These are phyloP conservation scores for Acacia confusa DNA, from an alignment of 306 rosid genomes.

Conservation along the genomic window DNA sequence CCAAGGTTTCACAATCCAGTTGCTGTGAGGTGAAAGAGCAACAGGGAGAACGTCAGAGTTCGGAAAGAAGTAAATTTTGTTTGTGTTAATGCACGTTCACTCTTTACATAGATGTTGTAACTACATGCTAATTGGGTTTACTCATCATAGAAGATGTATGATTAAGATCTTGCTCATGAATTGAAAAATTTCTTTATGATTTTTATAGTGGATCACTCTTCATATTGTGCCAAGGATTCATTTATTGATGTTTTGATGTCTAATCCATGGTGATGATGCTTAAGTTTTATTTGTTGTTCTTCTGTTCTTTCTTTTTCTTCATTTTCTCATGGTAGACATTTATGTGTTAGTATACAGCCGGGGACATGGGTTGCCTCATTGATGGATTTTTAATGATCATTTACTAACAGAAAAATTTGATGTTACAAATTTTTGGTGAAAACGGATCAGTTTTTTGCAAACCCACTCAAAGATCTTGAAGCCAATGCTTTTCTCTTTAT, in stretches of 20 bases:
- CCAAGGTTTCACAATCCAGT: slow-evolving; percentile 40
- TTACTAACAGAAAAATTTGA: not conserved
- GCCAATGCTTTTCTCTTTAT: not conserved
- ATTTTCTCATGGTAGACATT: not conserved
- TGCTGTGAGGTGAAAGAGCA: slow-evolving; percentile 52
- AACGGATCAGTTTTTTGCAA: not conserved
- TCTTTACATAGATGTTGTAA: not conserved
- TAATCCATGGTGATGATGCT: not conserved
- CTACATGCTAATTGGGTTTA: not conserved
- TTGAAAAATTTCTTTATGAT: slow-evolving; percentile 1
- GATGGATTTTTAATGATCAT: not conserved
- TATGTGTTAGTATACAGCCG: not conserved
- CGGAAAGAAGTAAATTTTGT: slow-evolving; percentile 55
- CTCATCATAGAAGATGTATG: not conserved
- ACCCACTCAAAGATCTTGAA: not conserved
- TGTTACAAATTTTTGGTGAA: not conserved
- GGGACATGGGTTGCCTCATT: not conserved
- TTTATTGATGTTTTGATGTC: not conserved
- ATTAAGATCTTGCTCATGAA: slow-evolving; percentile 22
- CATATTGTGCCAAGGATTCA: not conserved
- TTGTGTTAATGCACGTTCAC: slow-evolving; percentile 28
- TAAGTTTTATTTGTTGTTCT: not conserved
- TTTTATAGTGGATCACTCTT: not conserved
- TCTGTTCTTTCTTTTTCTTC: not conserved
- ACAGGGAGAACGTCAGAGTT: slow-evolving; percentile 52